These are phyloP conservation scores for Salmacisia buchloeana DNA, from an alignment of 1,284 basidiomycete genomes.

Conservation along the genomic window DNA sequence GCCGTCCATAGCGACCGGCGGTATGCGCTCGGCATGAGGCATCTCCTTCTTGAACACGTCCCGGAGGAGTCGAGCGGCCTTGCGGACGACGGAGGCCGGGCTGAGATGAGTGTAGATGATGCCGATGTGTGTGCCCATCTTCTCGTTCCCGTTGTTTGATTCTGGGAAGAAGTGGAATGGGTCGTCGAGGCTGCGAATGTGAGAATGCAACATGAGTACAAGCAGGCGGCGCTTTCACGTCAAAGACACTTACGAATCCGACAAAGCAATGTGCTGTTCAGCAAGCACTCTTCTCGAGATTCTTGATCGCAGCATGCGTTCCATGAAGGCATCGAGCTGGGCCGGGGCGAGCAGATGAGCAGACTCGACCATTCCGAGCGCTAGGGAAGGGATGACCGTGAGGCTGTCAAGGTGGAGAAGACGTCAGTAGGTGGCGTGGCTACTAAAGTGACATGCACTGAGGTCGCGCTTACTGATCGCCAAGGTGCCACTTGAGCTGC, in stretches of 20 bases:
- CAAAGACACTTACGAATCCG: conserved; percentile 57
- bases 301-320: conserved; percentile 79
- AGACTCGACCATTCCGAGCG: conserved; percentile 50
- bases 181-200: conserved; percentile 24
- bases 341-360: conserved; percentile 73
- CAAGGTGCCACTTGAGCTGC: conserved; percentile 63
- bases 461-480: conserved; percentile 77
- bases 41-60: conserved; percentile 59
- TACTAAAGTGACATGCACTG: conserved; percentile 27
- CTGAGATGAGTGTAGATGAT: conserved; percentile 75
- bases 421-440: conserved; percentile 53
- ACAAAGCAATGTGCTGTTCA: conserved; percentile 80
- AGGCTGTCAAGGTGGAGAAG: conserved; percentile 59
- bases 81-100: conserved; percentile 55
- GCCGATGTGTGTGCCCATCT: conserved; percentile 61
- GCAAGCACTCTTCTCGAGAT: conserved; percentile 82
- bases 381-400: conserved; percentile 33
- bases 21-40: conserved; percentile 53
- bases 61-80: conserved; percentile 66
- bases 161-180: conserved; percentile 37
- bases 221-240: neutral
- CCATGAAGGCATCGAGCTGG: conserved; percentile 78
- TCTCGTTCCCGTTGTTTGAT: conserved; percentile 10
- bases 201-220: neutral
- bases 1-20: conserved; percentile 68